A percentile compares a stretch with the other conserved stretches of the same genome.
These are phyloP conservation scores for Paramecium biaurelia DNA, from an alignment of 73 alveolate genomes.

Conservation along the genomic window DNA sequence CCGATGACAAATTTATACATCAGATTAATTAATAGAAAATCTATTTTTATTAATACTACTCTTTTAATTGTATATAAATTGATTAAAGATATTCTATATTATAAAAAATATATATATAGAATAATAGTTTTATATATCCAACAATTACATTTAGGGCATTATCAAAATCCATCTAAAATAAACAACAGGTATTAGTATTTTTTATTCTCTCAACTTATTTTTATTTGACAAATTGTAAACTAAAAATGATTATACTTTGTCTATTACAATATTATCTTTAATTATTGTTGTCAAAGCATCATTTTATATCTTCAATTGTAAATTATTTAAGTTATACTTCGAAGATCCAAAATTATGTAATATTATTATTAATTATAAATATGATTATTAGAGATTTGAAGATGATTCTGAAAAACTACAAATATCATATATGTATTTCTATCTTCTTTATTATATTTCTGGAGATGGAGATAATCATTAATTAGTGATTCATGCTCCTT, in stretches of 20 bases:
- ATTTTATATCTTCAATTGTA: conserved; percentile 48
- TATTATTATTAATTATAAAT: background rate
- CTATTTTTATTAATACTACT: background rate
- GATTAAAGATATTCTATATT: too few relatives aligned
- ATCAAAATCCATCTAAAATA: background rate
- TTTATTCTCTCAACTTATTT: conserved; percentile 52
- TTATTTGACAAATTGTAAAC: conserved; percentile 26
- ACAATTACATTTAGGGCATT: background rate
- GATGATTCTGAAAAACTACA: background rate
- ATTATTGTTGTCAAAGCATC: background rate
- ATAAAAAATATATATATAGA: too few relatives aligned
- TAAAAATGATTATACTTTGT: conserved; percentile 55
- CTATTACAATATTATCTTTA: background rate
- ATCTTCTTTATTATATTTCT: background rate
- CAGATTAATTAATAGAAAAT: background rate
- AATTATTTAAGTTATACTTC: background rate
- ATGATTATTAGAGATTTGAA: background rate
- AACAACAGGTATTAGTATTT: background rate
- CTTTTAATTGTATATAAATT: background rate
- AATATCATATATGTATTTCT: background rate
- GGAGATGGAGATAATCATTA: conserved; percentile 58
- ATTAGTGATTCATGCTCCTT: conserved; percentile 14
- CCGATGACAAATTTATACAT: background rate
- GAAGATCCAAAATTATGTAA: background rate
- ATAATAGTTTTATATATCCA: background rate